Conservation (phyloP, 2,329 filamentous ascomycete genomes). For the Helicocarpus griseus region DNA sequence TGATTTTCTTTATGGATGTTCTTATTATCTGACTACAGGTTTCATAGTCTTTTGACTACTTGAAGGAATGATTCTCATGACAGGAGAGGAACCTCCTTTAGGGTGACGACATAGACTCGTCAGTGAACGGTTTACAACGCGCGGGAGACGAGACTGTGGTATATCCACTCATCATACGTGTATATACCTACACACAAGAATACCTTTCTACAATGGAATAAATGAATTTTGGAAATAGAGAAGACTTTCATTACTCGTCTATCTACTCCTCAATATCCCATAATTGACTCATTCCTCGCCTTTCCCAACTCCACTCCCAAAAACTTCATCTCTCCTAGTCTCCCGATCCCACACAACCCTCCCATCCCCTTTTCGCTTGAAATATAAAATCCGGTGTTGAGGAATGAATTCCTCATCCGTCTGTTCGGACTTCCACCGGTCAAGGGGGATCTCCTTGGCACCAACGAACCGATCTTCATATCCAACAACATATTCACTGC, state of each 20-base stretch:
- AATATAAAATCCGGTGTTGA: constrained; percentile 44
- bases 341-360: constrained; percentile 43
- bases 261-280: neutral
- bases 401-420: constrained; percentile 50
- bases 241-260: neutral
- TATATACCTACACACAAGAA: neutral
- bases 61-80: no score
- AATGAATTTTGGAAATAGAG: neutral
- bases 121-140: no score
- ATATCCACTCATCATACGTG: no score
- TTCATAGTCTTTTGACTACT: no score
- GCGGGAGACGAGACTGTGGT: no score
- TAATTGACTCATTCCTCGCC: neutral
- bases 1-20: no score
- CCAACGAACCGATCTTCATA: constrained; percentile 46
- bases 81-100: no score
- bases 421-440: constrained; percentile 44
- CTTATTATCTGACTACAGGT: no score
- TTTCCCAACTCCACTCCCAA: constrained; percentile 30
- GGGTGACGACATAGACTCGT: no score
- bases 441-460: constrained; percentile 37
- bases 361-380: constrained; percentile 32
- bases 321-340: constrained; percentile 38
- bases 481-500: constrained; percentile 40
- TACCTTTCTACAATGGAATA: neutral